Base-by-base conservation (phyloP, 768 basidiomycete species). In the Agrocybe praecox region DNA sequence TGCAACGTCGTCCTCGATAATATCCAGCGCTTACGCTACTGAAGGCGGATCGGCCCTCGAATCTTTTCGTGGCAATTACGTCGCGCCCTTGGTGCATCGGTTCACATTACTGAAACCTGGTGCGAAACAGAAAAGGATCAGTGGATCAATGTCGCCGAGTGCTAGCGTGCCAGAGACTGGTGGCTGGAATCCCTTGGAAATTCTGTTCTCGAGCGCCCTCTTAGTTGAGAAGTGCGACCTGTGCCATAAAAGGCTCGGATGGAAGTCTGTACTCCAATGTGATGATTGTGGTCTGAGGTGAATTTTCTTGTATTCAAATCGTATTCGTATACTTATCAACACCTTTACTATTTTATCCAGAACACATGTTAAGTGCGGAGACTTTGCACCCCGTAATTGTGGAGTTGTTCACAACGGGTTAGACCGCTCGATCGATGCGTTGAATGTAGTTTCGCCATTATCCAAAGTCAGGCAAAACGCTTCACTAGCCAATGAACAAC, bases 101-200 rank as follows among this genome's bases (percentile, higher is more conserved):
- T 96, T 96, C 77, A 89, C 93, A 19, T 79, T 95, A 29, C 80
- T 94, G 64, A 92, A 89, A 69, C 92, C 92, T 15, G 91, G 91
- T 3, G 48, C 59, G 24, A 89, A 86, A 70, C 85, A 85, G 50
- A 79, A 76, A 62, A 65, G 73, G 47, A 64, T 58, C 49, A 60
- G 62, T 23, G 57, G 64, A 1, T 53, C 58, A 10, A 55, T 47
- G 24, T 65, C 70, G 59, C 58, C 70, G 56, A 55, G 88, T 86
- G 29, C 46, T 33, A 34, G 51, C 15, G 52, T 6, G 6, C 36
- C 40, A 8, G 62, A 69, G 69, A 59, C 70, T 60, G 21, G 72
- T 53, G 65, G 80, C 0, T 93, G 91, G 90, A 89, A 85, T 62
- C 90, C 92, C 19, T 75, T 93, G 23, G 90, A 92, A 51, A 72